Conservation (phyloP, 1,284 basidiomycete genomes). For the Tetrapyrgos nigripes region DNA sequence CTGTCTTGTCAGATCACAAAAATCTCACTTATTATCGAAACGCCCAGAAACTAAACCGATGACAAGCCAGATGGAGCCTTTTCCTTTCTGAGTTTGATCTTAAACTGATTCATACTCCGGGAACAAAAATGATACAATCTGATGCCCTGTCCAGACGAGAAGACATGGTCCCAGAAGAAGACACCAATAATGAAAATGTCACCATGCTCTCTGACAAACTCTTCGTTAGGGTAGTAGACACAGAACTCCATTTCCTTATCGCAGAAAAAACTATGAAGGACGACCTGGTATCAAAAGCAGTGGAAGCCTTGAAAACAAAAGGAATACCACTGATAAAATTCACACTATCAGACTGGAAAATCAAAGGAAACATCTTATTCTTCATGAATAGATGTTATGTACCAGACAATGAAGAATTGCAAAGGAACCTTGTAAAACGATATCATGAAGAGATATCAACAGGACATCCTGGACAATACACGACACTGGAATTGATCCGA, state of each 20-base stretch:
- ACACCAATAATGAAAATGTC: conserved; percentile 21
- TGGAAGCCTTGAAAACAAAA: not conserved
- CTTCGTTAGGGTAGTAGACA: conserved; percentile 18
- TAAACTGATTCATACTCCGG: conserved; percentile 19
- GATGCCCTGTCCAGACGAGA: conserved; percentile 25
- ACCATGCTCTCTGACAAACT: conserved; percentile 20
- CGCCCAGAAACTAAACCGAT: conserved; percentile 34
- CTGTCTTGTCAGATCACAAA: conserved; percentile 37
- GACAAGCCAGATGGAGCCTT: conserved; percentile 44
- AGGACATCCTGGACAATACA: no score
- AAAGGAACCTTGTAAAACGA: not conserved
- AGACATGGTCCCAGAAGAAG: conserved; percentile 21
- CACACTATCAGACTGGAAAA: no score
- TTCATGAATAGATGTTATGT: not conserved
- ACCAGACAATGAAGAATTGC: not conserved
- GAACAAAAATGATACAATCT: conserved; percentile 9
- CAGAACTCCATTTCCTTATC: not conserved
- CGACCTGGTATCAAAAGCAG: not conserved
- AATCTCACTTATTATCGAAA: conserved; percentile 33
- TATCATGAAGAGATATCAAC: not conserved
- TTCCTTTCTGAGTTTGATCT: conserved; percentile 37
- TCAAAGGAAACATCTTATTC: not conserved
- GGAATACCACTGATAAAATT: not conserved
- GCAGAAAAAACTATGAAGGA: not conserved
- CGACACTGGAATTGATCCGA: no score